These are phyloP conservation scores for Aspergillus unguis DNA, from an alignment of 2,329 filamentous ascomycete species.

Conservation along the genomic window DNA sequence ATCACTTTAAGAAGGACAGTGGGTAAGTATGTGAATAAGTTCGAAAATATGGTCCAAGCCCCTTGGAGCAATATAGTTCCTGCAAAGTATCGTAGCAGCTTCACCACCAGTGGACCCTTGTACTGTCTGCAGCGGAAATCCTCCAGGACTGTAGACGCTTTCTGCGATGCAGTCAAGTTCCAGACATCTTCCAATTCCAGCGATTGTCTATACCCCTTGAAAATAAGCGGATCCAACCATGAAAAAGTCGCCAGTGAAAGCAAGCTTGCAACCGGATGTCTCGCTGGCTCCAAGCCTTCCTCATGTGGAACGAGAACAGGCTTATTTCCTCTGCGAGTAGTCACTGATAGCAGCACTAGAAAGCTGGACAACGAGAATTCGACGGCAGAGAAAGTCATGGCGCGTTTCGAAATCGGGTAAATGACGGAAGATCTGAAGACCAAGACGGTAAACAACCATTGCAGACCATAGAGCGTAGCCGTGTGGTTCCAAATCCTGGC, in stretches of 20 bases:
- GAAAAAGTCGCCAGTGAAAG: slow-evolving; percentile 83
- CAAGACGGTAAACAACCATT: slow-evolving; percentile 74
- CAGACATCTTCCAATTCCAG: slow-evolving; percentile 83
- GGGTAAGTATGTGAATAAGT: slow-evolving; percentile 83
- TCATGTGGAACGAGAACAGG: slow-evolving; percentile 85
- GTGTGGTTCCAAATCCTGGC: slow-evolving; percentile 91
- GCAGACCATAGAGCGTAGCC: slow-evolving; percentile 72
- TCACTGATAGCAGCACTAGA: slow-evolving; percentile 71
- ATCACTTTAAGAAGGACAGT: slow-evolving; percentile 89
- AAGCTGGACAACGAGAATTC: slow-evolving; percentile 74
- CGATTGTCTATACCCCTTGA: slow-evolving; percentile 80
- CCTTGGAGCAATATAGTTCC: slow-evolving; percentile 72
- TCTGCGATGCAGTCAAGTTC: slow-evolving; percentile 86
- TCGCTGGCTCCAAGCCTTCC: slow-evolving; percentile 79
- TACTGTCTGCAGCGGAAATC: slow-evolving; percentile 84
- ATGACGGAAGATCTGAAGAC: slow-evolving; percentile 84
- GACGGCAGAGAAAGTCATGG: slow-evolving; percentile 63
- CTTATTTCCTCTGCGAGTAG: slow-evolving; percentile 88
- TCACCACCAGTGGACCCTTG: slow-evolving; percentile 72
- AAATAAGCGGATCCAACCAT: slow-evolving; percentile 88
- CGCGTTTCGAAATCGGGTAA: slow-evolving; percentile 63
- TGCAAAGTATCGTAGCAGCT: slow-evolving; percentile 82
- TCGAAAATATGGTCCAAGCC: slow-evolving; percentile 72
- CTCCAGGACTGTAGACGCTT: slow-evolving; percentile 73
- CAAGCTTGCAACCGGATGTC: slow-evolving; percentile 81